Evolutionary conservation across 2,329 filamentous ascomycete genomes (phyloP), one percentile per base, ranked within the genome.

Genomic region (Monilinia fructigena): DNA sequence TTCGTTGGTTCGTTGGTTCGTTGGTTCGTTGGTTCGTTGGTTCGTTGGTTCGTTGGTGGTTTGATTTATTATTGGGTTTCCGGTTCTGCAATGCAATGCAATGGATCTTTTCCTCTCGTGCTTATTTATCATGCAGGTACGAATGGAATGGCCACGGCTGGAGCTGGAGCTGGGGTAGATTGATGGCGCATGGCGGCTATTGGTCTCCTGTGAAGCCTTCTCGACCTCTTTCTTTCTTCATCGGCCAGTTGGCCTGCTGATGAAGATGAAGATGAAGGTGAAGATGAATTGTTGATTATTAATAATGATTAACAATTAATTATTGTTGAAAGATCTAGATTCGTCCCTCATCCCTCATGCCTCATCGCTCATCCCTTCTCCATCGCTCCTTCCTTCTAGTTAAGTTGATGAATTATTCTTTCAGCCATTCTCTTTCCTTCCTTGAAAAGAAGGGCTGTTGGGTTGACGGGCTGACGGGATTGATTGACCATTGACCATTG

Each of bases 101-200:
- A 35, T 35, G 5, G 31, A 35, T 35, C 31, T 35, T 35, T 35
- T 35, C 31, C 31, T 35, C 7, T 10, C 26, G 2, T 50, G 10
- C 4, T 50, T 48, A 7, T n/a, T 48, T 48, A 28, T 53, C 50
- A 31, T 47, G 55, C 40, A 59, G 55, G 55, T 59, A 59, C 55
- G 55, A 31, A 31, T 26, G 18, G 16, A 28, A 28, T 28, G 28
- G 28, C 4, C 28, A 28, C 28, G 28, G 28, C 28, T 28, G 28
- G 28, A 28, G 28, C 28, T 28, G 28, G 28, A 28, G 28, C 28
- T 28, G 28, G 28, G 4, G 42, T 18, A 40, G 16, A 20, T 45
- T 28, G 4, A 28, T 4, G 20, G 18, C 40, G 14, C 35, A 16
- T 55, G 54, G 54, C 54, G 35, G 23, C n/a, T 40, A 38, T 55